Base-by-base conservation (phyloP, 2,329 filamentous ascomycete species). In the Fusarium verrucosum region DNA sequence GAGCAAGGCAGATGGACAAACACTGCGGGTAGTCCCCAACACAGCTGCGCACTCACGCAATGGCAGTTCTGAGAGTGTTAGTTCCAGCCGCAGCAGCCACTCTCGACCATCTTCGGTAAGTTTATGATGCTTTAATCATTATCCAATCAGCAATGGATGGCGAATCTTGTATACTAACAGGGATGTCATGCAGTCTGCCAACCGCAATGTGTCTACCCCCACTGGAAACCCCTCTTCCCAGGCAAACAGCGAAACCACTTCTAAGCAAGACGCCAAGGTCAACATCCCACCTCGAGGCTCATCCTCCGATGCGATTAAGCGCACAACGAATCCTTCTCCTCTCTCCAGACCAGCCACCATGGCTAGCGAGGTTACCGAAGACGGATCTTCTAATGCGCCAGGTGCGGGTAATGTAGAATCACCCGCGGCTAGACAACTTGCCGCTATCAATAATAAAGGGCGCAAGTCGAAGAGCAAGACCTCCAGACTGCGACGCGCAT, bases 391-490 rank as follows among this genome's bases (percentile, higher is more conserved):
- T 54, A 70, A 66, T 42, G 62, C 67, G 73, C 66, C 68, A 73
- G 56, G 76, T 75, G 65, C 71, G 72, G 64, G 71, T 69, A 79
- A 80, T 50, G 55, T 76, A 37, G 79, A 81, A 58, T 94, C 91
- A 68, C 88, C 91, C 42, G 94, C 94, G 19, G 89, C 91, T 14
- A 89, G 92, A 76, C 92, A 96, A 55, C 85, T 98, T 35, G 88
- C 91, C 41, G 92, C 94, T n/a, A 83, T 98, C 53, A 94, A 89
- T 60, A 91, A 94, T 68, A 94, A 91, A 74, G 92, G 92, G 50
- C 82, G 82, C 25, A 91, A 87, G 74, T 85, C 89, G 65, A 93
- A 92, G 74, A 92, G 89, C 79, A 97, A 97, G 79, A 92, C 90
- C 3, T 94, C 91, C 17, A 85, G 94, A 67, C 82, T 99, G 58